Conservation (phyloP, 176 grass and related monocot genomes). For the Rhipidocladum racemiflorum region DNA sequence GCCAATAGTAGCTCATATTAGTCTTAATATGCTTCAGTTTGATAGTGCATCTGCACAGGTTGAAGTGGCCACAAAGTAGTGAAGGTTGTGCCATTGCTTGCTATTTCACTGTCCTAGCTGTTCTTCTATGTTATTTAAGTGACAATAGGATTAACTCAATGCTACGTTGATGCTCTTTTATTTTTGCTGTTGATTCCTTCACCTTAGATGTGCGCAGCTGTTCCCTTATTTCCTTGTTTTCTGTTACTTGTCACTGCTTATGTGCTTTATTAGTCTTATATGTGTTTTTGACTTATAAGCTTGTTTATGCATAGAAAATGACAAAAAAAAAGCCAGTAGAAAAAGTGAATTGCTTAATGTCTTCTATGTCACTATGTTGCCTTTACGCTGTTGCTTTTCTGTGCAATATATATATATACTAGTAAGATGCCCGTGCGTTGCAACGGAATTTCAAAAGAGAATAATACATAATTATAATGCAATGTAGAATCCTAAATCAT, state of each 20-base stretch:
- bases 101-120: neutral
- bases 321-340: neutral
- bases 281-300: neutral
- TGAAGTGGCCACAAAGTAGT: neutral
- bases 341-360: neutral
- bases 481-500: too few species aligned
- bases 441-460: too few species aligned
- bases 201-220: neutral
- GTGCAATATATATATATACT: neutral
- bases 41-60: neutral
- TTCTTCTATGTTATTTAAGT: neutral
- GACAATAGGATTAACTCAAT: neutral
- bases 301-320: neutral
- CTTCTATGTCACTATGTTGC: neutral
- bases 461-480: too few species aligned
- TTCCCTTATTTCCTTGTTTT: neutral
- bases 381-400: neutral
- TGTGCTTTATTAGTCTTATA: neutral
- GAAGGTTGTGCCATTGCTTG: neutral
- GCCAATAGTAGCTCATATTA: neutral
- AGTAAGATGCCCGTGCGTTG: too few species aligned
- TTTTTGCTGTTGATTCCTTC: slow-evolving; percentile 7
- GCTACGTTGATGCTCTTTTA: neutral
- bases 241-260: neutral
- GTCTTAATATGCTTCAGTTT: neutral